Percentiles rank a stretch among this genome's conserved stretches.
Evolutionary conservation across 495 filamentous ascomycete genomes (phyloP).

Genomic region (Tuber melanosporum): DNA sequence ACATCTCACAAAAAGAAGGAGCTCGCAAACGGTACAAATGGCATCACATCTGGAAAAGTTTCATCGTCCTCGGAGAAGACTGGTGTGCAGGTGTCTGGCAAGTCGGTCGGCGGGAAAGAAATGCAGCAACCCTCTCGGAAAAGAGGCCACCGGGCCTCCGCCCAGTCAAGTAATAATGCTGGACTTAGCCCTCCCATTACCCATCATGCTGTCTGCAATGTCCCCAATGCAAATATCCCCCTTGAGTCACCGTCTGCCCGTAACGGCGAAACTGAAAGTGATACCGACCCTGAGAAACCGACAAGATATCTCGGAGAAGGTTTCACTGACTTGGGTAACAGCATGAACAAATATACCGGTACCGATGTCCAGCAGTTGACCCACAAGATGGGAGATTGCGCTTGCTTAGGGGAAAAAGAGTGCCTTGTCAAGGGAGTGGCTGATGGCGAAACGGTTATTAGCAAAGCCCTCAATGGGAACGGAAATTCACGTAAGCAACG

Average conservation of each 20-base stretch:
- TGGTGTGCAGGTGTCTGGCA: slow-evolving; percentile 27
- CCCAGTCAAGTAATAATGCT: slow-evolving; percentile 13
- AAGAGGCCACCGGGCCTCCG: slow-evolving; percentile 25
- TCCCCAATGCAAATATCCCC: not conserved
- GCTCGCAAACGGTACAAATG: slow-evolving; percentile 44
- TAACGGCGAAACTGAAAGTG: slow-evolving; percentile 33
- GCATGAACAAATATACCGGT: slow-evolving; percentile 24
- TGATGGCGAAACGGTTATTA: slow-evolving; percentile 8
- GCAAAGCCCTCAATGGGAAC: slow-evolving; percentile 25
- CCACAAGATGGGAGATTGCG: slow-evolving; percentile 37
- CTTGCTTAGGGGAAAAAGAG: slow-evolving; percentile 29
- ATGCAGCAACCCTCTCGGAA: slow-evolving; percentile 47
- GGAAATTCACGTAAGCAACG: slow-evolving; percentile 22
- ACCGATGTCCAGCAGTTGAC: slow-evolving; percentile 22
- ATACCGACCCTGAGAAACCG: slow-evolving; percentile 35
- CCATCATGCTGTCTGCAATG: not conserved
- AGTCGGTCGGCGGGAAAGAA: slow-evolving; percentile 51
- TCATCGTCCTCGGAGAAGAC: slow-evolving; percentile 38
- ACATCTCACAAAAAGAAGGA: slow-evolving; percentile 51
- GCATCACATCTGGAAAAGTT: slow-evolving; percentile 43
- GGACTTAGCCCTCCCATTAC: slow-evolving; percentile 14
- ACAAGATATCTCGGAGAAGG: slow-evolving; percentile 26
- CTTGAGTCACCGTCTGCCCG: slow-evolving; percentile 9
- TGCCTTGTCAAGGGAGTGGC: slow-evolving; percentile 27
- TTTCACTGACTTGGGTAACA: slow-evolving; percentile 26